These are phyloP conservation scores for Mycena sp. DNA, from an alignment of 1,284 basidiomycete species.

Conservation along the genomic window DNA sequence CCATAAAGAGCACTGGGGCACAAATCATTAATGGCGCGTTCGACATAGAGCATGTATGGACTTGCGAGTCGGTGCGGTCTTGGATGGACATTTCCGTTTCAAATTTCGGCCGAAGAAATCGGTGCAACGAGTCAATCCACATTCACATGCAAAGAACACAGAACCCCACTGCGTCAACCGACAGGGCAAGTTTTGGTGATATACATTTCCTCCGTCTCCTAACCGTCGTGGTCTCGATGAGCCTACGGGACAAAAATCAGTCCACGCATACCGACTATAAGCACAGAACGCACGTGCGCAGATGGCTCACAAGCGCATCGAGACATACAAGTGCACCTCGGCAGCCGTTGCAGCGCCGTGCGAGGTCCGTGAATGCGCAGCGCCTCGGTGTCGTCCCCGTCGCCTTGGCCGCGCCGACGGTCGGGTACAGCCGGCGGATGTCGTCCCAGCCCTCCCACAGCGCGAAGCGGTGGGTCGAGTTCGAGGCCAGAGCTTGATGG, in stretches of 20 bases:
- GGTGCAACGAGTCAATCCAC: constrained; percentile 52
- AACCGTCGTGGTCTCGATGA: constrained; percentile 74
- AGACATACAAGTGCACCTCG: constrained; percentile 88
- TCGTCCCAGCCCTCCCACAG: constrained; percentile 93
- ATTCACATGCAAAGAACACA: not conserved
- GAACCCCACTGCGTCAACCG: constrained; percentile 84
- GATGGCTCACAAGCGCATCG: constrained; percentile 82
- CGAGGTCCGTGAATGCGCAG: constrained; percentile 72
- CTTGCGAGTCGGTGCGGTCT: constrained; percentile 80
- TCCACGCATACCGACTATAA: not conserved
- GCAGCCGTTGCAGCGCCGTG: constrained; percentile 75
- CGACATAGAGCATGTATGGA: constrained; percentile 22
- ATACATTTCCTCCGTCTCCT: constrained; percentile 81
- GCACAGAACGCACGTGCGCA: constrained; percentile 67
- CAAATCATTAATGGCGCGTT: not conserved
- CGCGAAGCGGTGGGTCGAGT: constrained; percentile 83
- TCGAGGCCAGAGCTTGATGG: constrained; percentile 90
- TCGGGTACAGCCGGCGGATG: constrained; percentile 84
- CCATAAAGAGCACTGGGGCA: constrained; percentile 77
- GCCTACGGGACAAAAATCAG: constrained; percentile 47
- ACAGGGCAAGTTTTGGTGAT: constrained; percentile 87
- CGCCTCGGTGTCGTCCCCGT: constrained; percentile 56
- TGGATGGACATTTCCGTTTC: constrained; percentile 88
- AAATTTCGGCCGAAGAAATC: constrained; percentile 83
- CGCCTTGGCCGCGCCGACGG: constrained; percentile 36